These are phyloP conservation scores for Pseudohalonectria lignicola DNA, from an alignment of 2,329 filamentous ascomycete species.

Conservation along the genomic window DNA sequence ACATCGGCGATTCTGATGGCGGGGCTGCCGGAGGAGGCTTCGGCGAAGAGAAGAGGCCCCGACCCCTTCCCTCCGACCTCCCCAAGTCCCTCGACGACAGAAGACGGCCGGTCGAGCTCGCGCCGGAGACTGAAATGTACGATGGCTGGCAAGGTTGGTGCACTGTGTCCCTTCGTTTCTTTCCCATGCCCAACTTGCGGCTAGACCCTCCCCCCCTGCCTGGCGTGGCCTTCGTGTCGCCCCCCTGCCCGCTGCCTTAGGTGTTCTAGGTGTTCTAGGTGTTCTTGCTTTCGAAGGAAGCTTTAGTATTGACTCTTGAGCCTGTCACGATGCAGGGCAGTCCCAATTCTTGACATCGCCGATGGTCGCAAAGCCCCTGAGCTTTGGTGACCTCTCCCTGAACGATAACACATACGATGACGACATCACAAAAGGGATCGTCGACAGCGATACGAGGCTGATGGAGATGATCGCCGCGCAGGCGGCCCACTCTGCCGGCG, in stretches of 20 bases:
- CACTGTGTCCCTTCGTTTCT: slow-evolving; percentile 7
- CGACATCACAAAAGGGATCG: slow-evolving; percentile 43
- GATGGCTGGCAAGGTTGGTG: slow-evolving; percentile 88
- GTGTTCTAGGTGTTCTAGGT: too few species aligned
- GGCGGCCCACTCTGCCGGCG: slow-evolving; percentile 69
- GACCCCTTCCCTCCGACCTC: slow-evolving; percentile 66
- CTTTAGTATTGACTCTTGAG: too few species aligned
- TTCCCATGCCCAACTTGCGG: too few species aligned
- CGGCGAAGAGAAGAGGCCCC: slow-evolving; percentile 27
- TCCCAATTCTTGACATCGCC: slow-evolving; percentile 90
- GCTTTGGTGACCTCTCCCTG: slow-evolving; percentile 71
- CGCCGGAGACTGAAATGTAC: slow-evolving; percentile 89
- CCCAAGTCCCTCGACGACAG: slow-evolving; percentile 89
- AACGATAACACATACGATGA: slow-evolving; percentile 65
- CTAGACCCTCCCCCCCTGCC: too few species aligned
- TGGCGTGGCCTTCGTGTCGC: too few species aligned
- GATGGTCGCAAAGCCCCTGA: slow-evolving; percentile 70
- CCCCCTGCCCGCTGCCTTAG: too few species aligned
- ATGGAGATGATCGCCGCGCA: slow-evolving; percentile 96
- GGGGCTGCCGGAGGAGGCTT: slow-evolving; percentile 4
- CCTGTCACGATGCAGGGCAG: too few species aligned
- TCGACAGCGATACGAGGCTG: slow-evolving; percentile 74
- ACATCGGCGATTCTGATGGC: slow-evolving; percentile 3
- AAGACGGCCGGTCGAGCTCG: slow-evolving; percentile 52
- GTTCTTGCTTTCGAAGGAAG: too few species aligned